Conservation (phyloP, 768 basidiomycete genomes). For the Tubosaeta brunneosetosa region DNA sequence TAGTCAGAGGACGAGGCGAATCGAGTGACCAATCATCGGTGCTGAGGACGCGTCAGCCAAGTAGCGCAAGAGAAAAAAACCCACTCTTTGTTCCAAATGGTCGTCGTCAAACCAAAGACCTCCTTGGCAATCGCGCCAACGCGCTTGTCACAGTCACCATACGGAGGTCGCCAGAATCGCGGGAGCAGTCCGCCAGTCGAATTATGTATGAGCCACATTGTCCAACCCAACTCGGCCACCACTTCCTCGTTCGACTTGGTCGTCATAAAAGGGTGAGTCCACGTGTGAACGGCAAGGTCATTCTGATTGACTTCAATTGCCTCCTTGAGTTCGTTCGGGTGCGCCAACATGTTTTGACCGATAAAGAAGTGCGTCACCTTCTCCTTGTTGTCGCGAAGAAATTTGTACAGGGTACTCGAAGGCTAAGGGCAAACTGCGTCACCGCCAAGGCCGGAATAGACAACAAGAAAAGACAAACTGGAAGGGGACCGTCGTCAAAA, state of each 20-base stretch:
- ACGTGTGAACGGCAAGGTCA: slow-evolving; percentile 46
- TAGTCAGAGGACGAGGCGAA: slow-evolving; percentile 36
- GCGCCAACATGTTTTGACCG: slow-evolving; percentile 64
- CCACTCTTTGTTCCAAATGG: slow-evolving; percentile 90
- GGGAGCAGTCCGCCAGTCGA: slow-evolving; percentile 75
- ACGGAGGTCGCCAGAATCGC: slow-evolving; percentile 85
- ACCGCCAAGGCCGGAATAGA: not conserved
- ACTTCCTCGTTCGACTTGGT: slow-evolving; percentile 64
- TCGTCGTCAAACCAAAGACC: slow-evolving; percentile 80
- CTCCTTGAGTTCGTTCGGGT: slow-evolving; percentile 50
- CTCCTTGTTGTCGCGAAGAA: slow-evolving; percentile 60
- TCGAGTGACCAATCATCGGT: slow-evolving; percentile 73
- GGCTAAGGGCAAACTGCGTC: slow-evolving; percentile 25
- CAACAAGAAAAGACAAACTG: slow-evolving; percentile 29
- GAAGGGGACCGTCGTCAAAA: slow-evolving; percentile 80
- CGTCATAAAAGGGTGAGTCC: slow-evolving; percentile 80
- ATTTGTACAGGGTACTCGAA: slow-evolving; percentile 52
- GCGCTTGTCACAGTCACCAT: slow-evolving; percentile 78
- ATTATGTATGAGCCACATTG: slow-evolving; percentile 72
- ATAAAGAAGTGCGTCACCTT: slow-evolving; percentile 90
- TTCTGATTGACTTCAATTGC: slow-evolving; percentile 41
- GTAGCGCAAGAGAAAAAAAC: slow-evolving; percentile 14
- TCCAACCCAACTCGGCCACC: slow-evolving; percentile 74
- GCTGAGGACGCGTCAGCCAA: slow-evolving; percentile 33
- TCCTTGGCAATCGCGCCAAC: slow-evolving; percentile 82